A percentile compares a stretch with the other conserved stretches of the same genome.
Conservation (phyloP, 306 rosid species). For the Quercus variabilis region DNA sequence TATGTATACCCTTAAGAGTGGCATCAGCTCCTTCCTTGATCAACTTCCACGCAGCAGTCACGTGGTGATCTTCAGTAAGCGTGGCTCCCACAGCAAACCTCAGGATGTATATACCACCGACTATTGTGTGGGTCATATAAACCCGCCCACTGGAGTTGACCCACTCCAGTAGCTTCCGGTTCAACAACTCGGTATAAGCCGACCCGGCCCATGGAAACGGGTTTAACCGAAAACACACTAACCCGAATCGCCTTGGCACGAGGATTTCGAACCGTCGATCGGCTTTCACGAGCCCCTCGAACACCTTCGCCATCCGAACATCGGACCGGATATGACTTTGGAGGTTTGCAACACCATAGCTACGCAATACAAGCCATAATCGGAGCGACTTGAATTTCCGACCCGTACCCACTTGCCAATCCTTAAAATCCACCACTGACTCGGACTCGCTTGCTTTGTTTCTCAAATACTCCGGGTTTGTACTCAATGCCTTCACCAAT, state of each 20-base stretch:
- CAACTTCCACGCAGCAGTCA: slow-evolving; percentile 29
- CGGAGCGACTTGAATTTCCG: slow-evolving; percentile 49
- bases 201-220: slow-evolving; percentile 3
- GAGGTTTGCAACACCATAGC: slow-evolving; percentile 52
- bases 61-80: slow-evolving; percentile 28
- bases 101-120: slow-evolving; percentile 30
- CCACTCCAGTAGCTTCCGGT: slow-evolving; percentile 34
- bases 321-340: slow-evolving; percentile 44
- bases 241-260: slow-evolving; percentile 33
- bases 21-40: slow-evolving; percentile 26
- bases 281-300: slow-evolving; percentile 42
- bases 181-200: slow-evolving; percentile 14
- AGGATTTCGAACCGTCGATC: slow-evolving; percentile 51
- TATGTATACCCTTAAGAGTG: background rate
- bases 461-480: slow-evolving; percentile 39
- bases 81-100: slow-evolving; percentile 37
- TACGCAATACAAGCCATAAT: slow-evolving; percentile 47
- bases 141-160: slow-evolving; percentile 23
- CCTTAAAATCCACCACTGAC: slow-evolving; percentile 56
- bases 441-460: slow-evolving; percentile 45
- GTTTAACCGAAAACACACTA: slow-evolving; percentile 54
- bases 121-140: slow-evolving; percentile 34
- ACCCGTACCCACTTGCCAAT: slow-evolving; percentile 57
- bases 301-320: slow-evolving; percentile 43
- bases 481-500: slow-evolving; percentile 28